A percentile compares a stretch with the other conserved stretches of the same genome.
phyloP scores from a whole-genome alignment of 225 moss, liverwort and hornwort species.

The Polytrichum commune region DNA sequence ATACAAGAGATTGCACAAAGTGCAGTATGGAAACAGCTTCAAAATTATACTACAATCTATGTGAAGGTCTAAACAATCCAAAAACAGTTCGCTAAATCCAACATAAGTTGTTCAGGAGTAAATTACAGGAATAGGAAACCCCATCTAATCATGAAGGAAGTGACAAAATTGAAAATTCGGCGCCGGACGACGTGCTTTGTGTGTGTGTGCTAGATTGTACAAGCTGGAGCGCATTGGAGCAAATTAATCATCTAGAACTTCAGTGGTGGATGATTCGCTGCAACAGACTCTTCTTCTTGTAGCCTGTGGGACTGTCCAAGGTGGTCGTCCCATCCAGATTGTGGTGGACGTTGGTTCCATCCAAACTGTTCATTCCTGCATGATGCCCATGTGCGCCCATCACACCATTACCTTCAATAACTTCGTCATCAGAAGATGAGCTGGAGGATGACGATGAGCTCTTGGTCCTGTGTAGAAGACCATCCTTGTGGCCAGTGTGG shows the following conservation, averaged over 20 bases:
- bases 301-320: slow-evolving; percentile 5
- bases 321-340: background rate
- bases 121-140: too few species aligned
- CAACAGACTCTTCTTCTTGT: slow-evolving; percentile 22
- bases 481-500: slow-evolving; percentile 6
- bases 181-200: too few species aligned
- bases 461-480: slow-evolving; percentile 12
- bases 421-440: slow-evolving; percentile 18
- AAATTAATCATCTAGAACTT: background rate
- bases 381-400: slow-evolving; percentile 5
- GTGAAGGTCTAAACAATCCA: too few species aligned
- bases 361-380: background rate
- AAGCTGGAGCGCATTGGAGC: too few species aligned
- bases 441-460: slow-evolving; percentile 21
- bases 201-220: too few species aligned
- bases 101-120: too few species aligned
- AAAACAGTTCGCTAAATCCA: too few species aligned
- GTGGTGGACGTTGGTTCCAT: background rate
- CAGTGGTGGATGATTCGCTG: slow-evolving; percentile 23
- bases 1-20: too few species aligned
- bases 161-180: too few species aligned
- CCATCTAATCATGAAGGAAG: too few species aligned
- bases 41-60: too few species aligned
- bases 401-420: background rate
- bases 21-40: too few species aligned